phyloP scores from a whole-genome alignment of 2,329 filamentous ascomycete genomes.

The Rosellinia necatrix region DNA sequence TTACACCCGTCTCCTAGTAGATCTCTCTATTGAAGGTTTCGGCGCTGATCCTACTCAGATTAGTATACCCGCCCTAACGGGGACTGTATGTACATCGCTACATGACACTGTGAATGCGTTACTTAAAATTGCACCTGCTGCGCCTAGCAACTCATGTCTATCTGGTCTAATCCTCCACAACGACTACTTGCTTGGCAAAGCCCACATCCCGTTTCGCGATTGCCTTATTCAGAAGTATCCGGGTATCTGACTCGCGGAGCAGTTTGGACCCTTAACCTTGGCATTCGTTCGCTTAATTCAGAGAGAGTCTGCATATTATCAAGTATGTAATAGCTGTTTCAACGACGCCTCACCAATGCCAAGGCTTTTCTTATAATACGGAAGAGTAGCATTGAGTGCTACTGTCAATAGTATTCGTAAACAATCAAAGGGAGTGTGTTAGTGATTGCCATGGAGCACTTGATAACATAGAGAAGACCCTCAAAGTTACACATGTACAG shows the following conservation, averaged over 20 bases:
- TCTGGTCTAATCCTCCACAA: not conserved
- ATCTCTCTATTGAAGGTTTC: too few relatives aligned
- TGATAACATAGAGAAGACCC: too few relatives aligned
- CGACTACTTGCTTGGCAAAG: not conserved
- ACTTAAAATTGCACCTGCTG: not conserved
- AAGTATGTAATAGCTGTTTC: not conserved
- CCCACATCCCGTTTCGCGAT: slow-evolving; percentile 3
- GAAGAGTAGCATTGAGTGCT: not conserved
- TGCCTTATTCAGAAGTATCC: slow-evolving; percentile 5
- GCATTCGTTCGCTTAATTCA: not conserved
- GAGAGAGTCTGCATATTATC: not conserved
- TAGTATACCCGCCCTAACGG: not conserved
- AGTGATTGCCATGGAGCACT: too few relatives aligned
- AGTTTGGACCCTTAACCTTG: not conserved
- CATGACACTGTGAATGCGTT: not conserved
- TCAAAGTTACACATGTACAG: too few relatives aligned
- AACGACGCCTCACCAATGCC: not conserved
- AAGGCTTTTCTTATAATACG: too few relatives aligned
- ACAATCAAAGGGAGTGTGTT: too few relatives aligned
- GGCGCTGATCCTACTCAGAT: too few relatives aligned
- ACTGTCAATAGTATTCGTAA: too few relatives aligned
- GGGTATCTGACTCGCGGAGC: slow-evolving; percentile 4
- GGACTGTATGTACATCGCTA: not conserved
- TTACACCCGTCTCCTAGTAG: too few relatives aligned
- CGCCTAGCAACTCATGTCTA: not conserved